These are phyloP conservation scores for Sclerotinia minor DNA, from an alignment of 2,329 filamentous ascomycete species.

Conservation along the genomic window DNA sequence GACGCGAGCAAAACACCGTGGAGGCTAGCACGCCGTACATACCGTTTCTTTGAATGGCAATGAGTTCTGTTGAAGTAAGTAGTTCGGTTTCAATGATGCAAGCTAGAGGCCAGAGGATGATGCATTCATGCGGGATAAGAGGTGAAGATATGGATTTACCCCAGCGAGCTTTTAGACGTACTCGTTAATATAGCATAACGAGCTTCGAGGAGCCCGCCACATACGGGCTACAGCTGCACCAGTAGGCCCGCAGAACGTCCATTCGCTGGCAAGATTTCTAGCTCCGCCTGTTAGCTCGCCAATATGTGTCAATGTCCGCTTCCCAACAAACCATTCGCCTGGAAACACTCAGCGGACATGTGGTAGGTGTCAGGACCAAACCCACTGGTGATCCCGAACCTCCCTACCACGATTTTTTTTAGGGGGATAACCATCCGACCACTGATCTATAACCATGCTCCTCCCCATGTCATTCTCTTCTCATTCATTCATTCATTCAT, in stretches of 20 bases:
- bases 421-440: background rate
- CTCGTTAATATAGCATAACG: background rate
- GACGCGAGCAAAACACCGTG: background rate
- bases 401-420: background rate
- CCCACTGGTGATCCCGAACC: background rate
- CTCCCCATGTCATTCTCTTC: background rate
- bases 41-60: background rate
- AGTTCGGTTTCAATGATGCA: too few species aligned
- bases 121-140: background rate
- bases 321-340: too few species aligned
- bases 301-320: too few species aligned
- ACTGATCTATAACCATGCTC: background rate
- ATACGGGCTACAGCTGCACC: background rate
- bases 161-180: background rate
- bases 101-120: background rate
- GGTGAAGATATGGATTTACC: too few species aligned
- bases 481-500: background rate
- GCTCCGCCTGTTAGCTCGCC: background rate
- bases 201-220: too few species aligned
- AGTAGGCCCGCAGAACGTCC: too few species aligned
- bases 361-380: background rate
- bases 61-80: too few species aligned
- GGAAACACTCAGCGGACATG: too few species aligned
- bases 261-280: too few species aligned
- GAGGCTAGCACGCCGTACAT: background rate